Evolutionary conservation across 768 basidiomycete species (phyloP), one percentile per base, ranked within the genome.

Genomic region (Pleurotus eryngii): DNA sequence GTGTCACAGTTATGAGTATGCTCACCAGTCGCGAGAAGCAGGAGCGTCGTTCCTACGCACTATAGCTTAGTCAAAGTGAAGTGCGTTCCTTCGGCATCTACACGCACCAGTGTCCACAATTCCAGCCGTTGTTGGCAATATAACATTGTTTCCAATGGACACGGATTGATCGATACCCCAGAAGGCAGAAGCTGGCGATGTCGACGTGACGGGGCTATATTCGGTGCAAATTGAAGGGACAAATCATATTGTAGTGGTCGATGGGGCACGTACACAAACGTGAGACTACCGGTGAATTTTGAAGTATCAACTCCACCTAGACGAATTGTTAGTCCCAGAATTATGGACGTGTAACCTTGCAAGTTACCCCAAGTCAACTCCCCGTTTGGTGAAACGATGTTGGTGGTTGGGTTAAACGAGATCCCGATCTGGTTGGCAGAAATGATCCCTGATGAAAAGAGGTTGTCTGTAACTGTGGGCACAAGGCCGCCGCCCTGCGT

Each of bases 11-110:
- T n/a, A n/a, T 47, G 4, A 17, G 7, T 30, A 26, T 18, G 17
- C 51, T 18, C n/a, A 48, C 51, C 53, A 1, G 81, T 81, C 9
- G 84, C 82, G 56, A 86, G 66, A 50, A 85, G 71, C 3, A 84
- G 63, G 38, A 84, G 70, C 15, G 84, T 82, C 30, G 83, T 81
- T 46, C 72, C 76, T 3, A 72, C 4, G n/a, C 9, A 35, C 1
- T 5, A 30, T 2, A 12, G 39, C n/a, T 20, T 22, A 37, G 11
- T 39, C 6, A 3, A 20, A 54, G 4, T 9, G 7, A 54, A 24
- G n/a, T 5, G 61, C 18, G 12, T 40, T 18, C 3, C 18, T 22
- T 24, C 4, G 30, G 26, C n/a, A 40, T 3, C 14, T 38, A 45
- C 7, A 24, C 26, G 27, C 37, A 2, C 60, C 68, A 20, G 76